phyloP scores from a whole-genome alignment of 176 grass and related monocot genomes.

The Hsuehochloa calcarea region DNA sequence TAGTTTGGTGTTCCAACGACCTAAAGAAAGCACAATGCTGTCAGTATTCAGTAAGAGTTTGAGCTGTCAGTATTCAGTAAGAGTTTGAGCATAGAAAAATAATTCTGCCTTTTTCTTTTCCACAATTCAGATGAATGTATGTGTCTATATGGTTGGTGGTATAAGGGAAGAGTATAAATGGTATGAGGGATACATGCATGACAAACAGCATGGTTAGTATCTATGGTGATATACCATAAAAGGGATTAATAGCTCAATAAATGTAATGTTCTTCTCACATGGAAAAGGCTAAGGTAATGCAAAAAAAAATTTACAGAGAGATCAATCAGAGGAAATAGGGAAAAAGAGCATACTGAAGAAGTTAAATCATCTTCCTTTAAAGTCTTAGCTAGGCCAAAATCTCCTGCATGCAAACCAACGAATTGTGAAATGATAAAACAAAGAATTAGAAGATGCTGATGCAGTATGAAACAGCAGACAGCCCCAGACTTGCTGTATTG shows the following conservation, averaged over 20 bases:
- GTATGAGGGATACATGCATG: not conserved
- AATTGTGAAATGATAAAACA: constrained; percentile 15
- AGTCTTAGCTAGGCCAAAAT: constrained; percentile 97
- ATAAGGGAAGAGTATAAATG: constrained; percentile 7
- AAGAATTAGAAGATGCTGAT: not conserved
- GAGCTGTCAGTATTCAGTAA: not conserved
- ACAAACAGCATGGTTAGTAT: not conserved
- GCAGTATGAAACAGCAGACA: not conserved
- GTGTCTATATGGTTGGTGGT: not conserved
- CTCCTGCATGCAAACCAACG: constrained; percentile 57
- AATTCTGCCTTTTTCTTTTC: not conserved
- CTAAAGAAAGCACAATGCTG: constrained; percentile 34
- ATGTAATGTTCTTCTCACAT: not conserved
- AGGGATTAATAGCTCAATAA: not conserved
- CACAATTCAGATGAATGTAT: constrained; percentile 10
- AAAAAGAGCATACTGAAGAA: constrained; percentile 68
- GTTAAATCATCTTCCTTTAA: constrained; percentile 91
- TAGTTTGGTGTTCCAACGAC: constrained; percentile 99
- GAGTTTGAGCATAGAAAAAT: not conserved
- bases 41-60: not conserved
- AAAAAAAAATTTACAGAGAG: not conserved
- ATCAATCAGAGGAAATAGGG: constrained; percentile 19
- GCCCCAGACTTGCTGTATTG: not conserved
- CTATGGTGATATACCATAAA: not conserved
- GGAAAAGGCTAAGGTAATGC: not conserved